Percentiles rank a stretch among this genome's conserved stretches.
These are phyloP conservation scores for Uromyces viciae-fabae DNA, from an alignment of 1,284 basidiomycete genomes.

Conservation along the genomic window DNA sequence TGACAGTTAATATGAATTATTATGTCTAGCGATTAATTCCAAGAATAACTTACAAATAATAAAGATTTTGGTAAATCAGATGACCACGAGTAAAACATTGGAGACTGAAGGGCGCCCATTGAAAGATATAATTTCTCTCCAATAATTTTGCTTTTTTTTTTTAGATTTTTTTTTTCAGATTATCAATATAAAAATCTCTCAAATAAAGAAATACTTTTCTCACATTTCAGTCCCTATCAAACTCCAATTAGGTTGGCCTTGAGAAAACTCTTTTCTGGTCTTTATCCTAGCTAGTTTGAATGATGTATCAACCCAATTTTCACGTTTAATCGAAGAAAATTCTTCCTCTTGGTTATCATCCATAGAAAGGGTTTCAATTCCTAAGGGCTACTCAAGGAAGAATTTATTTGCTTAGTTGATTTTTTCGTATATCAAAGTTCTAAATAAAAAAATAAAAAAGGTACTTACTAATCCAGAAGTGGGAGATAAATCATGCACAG, in stretches of 20 bases:
- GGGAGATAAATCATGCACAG: background rate
- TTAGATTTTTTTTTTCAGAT: background rate
- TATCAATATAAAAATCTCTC: background rate
- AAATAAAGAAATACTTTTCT: background rate
- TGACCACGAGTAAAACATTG: conserved; percentile 5
- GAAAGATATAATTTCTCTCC: background rate
- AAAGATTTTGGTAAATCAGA: conserved; percentile 15
- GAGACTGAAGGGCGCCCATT: background rate
- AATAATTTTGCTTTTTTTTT: background rate
- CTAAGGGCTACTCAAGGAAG: background rate
- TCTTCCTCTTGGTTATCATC: background rate
- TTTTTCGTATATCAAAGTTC: background rate
- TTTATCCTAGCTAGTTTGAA: background rate
- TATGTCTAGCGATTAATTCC: background rate
- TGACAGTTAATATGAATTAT: background rate
- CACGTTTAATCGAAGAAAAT: background rate
- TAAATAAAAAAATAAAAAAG: background rate
- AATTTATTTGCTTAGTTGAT: background rate
- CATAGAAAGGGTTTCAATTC: conserved; percentile 4
- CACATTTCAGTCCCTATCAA: conserved; percentile 5
- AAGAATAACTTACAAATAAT: conserved; percentile 14
- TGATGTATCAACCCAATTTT: background rate
- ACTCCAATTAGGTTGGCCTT: background rate
- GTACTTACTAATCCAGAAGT: background rate
- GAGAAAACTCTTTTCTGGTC: conserved; percentile 7